These are phyloP conservation scores for Primulina tabacum DNA, from an alignment of 257 asterid genomes.

Conservation along the genomic window DNA sequence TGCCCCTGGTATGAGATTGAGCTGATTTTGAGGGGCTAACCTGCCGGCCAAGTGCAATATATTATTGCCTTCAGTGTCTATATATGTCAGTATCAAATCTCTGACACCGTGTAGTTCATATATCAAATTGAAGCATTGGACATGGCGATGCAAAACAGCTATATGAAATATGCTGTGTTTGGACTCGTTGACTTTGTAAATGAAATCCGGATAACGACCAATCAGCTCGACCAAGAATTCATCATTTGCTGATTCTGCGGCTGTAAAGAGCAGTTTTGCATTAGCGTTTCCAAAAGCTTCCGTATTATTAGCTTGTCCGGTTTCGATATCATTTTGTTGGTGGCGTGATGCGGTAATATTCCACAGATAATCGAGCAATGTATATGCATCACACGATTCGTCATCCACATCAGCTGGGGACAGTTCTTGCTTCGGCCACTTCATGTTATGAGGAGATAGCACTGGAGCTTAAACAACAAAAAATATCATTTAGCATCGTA, in stretches of 20 bases:
- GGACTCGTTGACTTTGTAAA: slow-evolving; percentile 23
- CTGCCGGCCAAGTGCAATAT: slow-evolving; percentile 38
- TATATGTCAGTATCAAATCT: slow-evolving; percentile 23
- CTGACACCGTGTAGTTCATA: slow-evolving; percentile 26
- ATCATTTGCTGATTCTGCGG: slow-evolving; percentile 30
- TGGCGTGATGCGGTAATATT: background rate
- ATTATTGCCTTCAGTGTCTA: slow-evolving; percentile 26
- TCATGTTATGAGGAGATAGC: slow-evolving; percentile 5
- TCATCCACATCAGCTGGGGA: background rate
- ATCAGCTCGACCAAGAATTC: slow-evolving; percentile 33
- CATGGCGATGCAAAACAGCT: slow-evolving; percentile 33
- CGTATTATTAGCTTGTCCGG: background rate
- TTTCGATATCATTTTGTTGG: slow-evolving; percentile 19
- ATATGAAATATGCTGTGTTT: slow-evolving; percentile 38
- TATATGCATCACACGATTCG: slow-evolving; percentile 4
- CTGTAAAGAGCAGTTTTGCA: slow-evolving; percentile 17
- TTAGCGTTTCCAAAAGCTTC: background rate
- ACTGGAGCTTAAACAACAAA: background rate
- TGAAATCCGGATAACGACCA: slow-evolving; percentile 25
- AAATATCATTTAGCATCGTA: background rate
- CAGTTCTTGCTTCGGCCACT: background rate
- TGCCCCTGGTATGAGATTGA: slow-evolving; percentile 30
- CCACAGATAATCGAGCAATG: slow-evolving; percentile 27
- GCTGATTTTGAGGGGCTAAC: slow-evolving; percentile 30
- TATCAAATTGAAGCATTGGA: slow-evolving; percentile 30